These are phyloP conservation scores for Leccinum broughii DNA, from an alignment of 768 basidiomycete species.

Conservation along the genomic window DNA sequence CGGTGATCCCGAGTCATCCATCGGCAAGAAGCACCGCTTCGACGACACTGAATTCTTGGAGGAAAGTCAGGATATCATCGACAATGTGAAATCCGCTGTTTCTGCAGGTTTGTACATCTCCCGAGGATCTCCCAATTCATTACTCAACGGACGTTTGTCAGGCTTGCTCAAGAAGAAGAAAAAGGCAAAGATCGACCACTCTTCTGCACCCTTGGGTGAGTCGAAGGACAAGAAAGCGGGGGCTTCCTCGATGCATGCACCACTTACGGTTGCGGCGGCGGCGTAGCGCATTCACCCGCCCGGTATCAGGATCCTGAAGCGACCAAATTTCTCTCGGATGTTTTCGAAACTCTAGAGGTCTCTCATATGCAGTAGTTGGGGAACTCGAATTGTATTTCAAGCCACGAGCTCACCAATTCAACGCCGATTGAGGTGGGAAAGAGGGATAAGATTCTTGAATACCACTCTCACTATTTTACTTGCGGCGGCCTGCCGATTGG, in stretches of 20 bases:
- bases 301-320: not conserved
- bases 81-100: conserved; percentile 90
- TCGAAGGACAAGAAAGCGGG: conserved; percentile 3
- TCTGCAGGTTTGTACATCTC: conserved; percentile 57
- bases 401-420: too few species aligned
- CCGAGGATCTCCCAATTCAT: not conserved
- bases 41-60: conserved; percentile 93
- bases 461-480: too few species aligned
- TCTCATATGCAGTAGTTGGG: too few species aligned
- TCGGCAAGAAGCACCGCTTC: conserved; percentile 84
- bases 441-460: too few species aligned
- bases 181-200: conserved; percentile 53
- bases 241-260: not conserved
- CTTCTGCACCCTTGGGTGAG: conserved; percentile 17
- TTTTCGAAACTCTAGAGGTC: too few species aligned
- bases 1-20: conserved; percentile 44
- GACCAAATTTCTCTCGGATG: not conserved
- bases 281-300: conserved; percentile 13
- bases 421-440: too few species aligned
- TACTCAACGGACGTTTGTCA: conserved; percentile 35
- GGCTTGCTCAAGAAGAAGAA: conserved; percentile 76
- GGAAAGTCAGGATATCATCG: conserved; percentile 87
- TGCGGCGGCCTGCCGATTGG: too few species aligned
- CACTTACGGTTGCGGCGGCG: conserved; percentile 18
- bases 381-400: too few species aligned